Evolutionary conservation across 805 yeast species (phyloP), one percentile per base, ranked within the genome.

Genomic region (Clavispora asparagi): DNA sequence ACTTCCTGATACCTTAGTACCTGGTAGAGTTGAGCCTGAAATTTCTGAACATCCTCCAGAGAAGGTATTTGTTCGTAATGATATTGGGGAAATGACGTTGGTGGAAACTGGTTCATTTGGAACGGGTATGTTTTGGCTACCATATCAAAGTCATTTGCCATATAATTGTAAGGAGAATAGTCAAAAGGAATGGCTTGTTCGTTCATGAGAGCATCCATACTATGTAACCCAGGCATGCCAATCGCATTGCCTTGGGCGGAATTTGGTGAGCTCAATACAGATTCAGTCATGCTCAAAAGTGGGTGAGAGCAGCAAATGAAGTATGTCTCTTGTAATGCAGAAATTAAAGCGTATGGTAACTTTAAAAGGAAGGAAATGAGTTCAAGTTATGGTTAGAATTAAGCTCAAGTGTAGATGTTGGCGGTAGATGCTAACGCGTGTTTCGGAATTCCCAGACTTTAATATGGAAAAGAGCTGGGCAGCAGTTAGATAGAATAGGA

Each of bases 1-100:
- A 29, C 43, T 13, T 41, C 45, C 42, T 47, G 50, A 32, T 39
- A 30, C 45, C 50, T 48, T 41, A 47, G 48, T 37, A 44, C 50
- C 31, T 44, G 48, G 31, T 41, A 47, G n/a, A 44, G 39, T 23
- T 47, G 50, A 32, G 42, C 28, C 28, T 47, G 50, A 28, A 44
- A 43, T 17, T 41, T 39, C 8, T 47, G 48, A 23, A 41, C 39
- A 40, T 29, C 46, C 9, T 41, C 44, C 43, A 23, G 39, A 29
- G n/a, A 29, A 11, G 13, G 36, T 11, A 13, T 23, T 28, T 31
- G 46, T 25, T 43, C 46, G 28, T 25, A 41, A 8, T 38, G 39
- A 39, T 38, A 11, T 19, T 30, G 35, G 23, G 32, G 39, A 31
- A 29, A 36, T 40, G 10, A 29, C 16, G 16, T 26, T 5, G 3